Base-by-base conservation (phyloP, 495 filamentous ascomycete genomes). In the Annulohypoxylon nitens region DNA sequence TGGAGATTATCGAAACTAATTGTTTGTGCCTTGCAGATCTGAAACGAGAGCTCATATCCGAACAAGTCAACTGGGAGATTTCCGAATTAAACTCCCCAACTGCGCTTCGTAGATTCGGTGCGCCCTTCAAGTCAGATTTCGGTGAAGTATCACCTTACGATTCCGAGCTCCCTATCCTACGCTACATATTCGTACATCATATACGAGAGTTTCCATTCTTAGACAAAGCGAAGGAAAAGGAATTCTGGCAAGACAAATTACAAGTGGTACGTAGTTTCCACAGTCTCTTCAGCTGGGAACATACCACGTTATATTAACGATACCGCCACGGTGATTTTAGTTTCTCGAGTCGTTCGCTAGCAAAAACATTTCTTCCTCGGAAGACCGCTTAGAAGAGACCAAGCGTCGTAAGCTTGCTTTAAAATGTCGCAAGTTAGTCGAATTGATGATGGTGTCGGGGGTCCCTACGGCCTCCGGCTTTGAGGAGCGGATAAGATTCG, bases 391-490 rank as follows among this genome's bases (percentile, higher is more conserved):
- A 54, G 96, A 99, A 79, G 93, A 98, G 80, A 98, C 97, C 2
- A 99, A 99, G 86, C 87, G 96, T 48, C 86, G 90, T 77, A 98
- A 98, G 82, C 82, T 99, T 61, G 95, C 97, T 0, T 82, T 91
- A 62, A 99, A 99, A 86, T 93, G 93, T 33, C 90, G 94, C 78
- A 99, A 99, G 85, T 82, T 99, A 59, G 92, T 99, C 33, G 96
- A 98, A 83, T 84, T 99, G 66, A 98, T 99, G 96, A 97, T 99
- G 94, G 97, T 98, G 16, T 97, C 94, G 3, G 96, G 97, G 4
- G 91, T 99, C 54, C 94, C 92, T 20, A 99, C 96, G 2, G 94
- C 96, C 14, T 97, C 94, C 16, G 96, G 96, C 2, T 99, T 98
- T 75, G 96, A 99, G 81, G 96, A 99, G 79, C 88, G 96, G 16